A percentile compares a stretch with the other conserved stretches of the same genome.
Conservation (phyloP, 768 basidiomycete species). For the Boletus patriciae region DNA sequence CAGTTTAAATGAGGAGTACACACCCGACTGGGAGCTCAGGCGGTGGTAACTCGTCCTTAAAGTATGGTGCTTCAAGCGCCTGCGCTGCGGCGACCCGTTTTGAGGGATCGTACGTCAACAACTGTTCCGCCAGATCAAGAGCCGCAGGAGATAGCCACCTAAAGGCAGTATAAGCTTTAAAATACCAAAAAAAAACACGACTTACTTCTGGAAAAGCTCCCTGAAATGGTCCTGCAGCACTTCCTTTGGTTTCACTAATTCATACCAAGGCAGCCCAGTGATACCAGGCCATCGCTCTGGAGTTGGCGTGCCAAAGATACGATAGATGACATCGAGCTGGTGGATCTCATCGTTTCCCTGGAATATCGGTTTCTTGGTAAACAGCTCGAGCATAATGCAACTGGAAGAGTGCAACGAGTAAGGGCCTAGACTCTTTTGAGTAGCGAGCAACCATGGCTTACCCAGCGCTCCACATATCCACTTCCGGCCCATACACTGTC, state of each 20-base stretch:
- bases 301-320: slow-evolving; percentile 86
- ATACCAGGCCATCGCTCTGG: slow-evolving; percentile 80
- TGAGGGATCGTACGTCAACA: slow-evolving; percentile 80
- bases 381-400: slow-evolving; percentile 98
- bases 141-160: slow-evolving; percentile 88
- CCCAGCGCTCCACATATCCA: slow-evolving; percentile 99
- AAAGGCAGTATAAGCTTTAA: neutral
- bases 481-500: slow-evolving; percentile 94
- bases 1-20: slow-evolving; percentile 30
- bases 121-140: slow-evolving; percentile 80
- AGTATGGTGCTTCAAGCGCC: slow-evolving; percentile 84
- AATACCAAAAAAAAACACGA: neutral
- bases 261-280: slow-evolving; percentile 92
- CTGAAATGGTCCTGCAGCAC: slow-evolving; percentile 72
- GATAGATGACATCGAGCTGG: slow-evolving; percentile 92
- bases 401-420: slow-evolving; percentile 40
- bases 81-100: slow-evolving; percentile 74
- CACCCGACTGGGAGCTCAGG: slow-evolving; percentile 79
- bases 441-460: slow-evolving; percentile 32
- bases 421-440: neutral
- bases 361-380: slow-evolving; percentile 94
- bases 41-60: slow-evolving; percentile 72
- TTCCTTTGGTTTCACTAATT: slow-evolving; percentile 91
- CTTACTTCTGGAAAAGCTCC: slow-evolving; percentile 81
- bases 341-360: slow-evolving; percentile 98